Evolutionary conservation across 176 grass and related monocot species (phyloP), one percentile per base, ranked within the genome.

Genomic region (Carex scoparia): DNA sequence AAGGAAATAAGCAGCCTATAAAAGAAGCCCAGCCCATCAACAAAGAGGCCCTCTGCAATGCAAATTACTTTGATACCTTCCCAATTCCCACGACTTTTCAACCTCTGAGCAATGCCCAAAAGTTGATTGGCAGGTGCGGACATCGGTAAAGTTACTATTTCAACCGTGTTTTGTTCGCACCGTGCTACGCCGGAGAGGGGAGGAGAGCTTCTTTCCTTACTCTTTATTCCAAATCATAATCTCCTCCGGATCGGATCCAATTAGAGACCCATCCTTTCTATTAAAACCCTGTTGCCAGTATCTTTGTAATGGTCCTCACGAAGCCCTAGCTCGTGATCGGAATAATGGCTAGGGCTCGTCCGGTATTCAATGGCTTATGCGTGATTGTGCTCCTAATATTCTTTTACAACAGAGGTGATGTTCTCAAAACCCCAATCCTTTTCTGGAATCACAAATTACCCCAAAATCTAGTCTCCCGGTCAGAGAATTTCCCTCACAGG

Each of bases 321-420:
- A 78, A 78, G 57, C 51, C 74, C 51, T 78, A 78, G 74, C 51
- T 33, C 13, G 74, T 57, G 57, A 78, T 68, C 10, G 32, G 32
- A 66, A 66, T 53, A 83, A 83, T 83, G 81, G 40, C 27, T 54
- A 48, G 69, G 64, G 53, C 63, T 68, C 71, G 88, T 55, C 56
- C 80, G 10, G 31, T 90, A 16, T 90, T 90, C 61, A 86, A 86
- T 71, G 88, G 80, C 44, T 67, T 80, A n/a, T 86, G 88, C 15
- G 54, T 61, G 65, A 33, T 83, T 69, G 86, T 92, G 30, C 89
- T 94, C 84, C 88, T 98, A 9, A 64, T 94, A 58, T 79, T 98
- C 87, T 90, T 98, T 3, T 98, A 92, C 88, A 85, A 87, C 83
- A 81, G 35, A 85, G 84, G 83, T 5, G 81, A 88, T 73, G 82